Evolutionary conservation across 805 yeast genomes (phyloP).

Genomic region (Ogataea naganishii): DNA sequence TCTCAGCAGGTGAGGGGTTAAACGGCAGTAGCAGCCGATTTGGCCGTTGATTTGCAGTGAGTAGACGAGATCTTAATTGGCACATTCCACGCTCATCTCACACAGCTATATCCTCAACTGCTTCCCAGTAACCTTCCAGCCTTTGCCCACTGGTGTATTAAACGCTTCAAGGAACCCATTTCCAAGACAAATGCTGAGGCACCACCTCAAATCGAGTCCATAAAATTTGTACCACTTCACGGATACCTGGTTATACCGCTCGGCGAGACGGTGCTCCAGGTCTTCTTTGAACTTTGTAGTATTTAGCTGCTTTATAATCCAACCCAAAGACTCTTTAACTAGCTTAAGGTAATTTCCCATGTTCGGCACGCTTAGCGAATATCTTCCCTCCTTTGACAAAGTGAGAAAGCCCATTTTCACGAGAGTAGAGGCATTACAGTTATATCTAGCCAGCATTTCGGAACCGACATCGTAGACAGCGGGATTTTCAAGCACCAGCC

Average conservation of each 20-base stretch:
- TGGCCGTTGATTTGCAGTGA: neutral
- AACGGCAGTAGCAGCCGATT: constrained; percentile 4
- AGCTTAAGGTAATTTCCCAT: constrained; percentile 40
- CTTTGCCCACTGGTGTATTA: constrained; percentile 44
- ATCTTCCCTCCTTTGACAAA: constrained; percentile 29
- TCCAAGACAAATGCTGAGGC: constrained; percentile 42
- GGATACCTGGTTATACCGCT: constrained; percentile 38
- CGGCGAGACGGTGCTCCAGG: constrained; percentile 30
- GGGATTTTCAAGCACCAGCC: constrained; percentile 12
- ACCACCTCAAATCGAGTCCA: constrained; percentile 42
- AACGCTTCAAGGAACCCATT: constrained; percentile 44
- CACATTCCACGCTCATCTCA: neutral
- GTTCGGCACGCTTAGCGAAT: constrained; percentile 38
- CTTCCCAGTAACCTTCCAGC: constrained; percentile 40
- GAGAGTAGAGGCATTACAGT: constrained; percentile 22
- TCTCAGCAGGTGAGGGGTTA: constrained; percentile 41
- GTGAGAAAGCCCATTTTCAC: constrained; percentile 36
- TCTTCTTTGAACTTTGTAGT: constrained; percentile 32
- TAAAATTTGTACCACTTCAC: constrained; percentile 38
- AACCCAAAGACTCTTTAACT: constrained; percentile 32
- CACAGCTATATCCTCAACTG: constrained; percentile 2
- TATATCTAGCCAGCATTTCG: constrained; percentile 9
- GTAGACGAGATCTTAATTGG: constrained; percentile 2
- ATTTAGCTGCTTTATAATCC: constrained; percentile 32
- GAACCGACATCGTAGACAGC: constrained; percentile 16